These are phyloP conservation scores for Leccinum boreale DNA, from an alignment of 768 basidiomycete genomes.

Conservation along the genomic window DNA sequence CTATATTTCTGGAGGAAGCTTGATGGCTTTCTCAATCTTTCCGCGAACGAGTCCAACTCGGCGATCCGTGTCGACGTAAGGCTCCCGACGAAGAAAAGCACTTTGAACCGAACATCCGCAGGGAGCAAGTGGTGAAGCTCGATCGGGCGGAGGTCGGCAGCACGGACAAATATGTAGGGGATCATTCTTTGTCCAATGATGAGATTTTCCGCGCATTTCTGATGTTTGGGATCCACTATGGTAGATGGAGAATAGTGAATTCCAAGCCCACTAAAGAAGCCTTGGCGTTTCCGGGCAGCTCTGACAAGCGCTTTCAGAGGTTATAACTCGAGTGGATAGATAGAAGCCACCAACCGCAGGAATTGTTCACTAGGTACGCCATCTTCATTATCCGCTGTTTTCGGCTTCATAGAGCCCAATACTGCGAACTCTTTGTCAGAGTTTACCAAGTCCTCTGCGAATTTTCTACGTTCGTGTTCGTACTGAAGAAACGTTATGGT, in stretches of 20 bases:
- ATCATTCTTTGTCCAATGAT: not conserved
- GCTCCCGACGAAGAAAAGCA: not conserved
- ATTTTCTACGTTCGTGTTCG: not conserved
- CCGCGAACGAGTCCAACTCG: not conserved
- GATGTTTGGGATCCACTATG: not conserved
- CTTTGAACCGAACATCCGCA: not conserved
- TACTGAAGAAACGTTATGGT: not conserved
- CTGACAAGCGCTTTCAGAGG: not conserved
- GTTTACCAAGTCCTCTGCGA: not conserved
- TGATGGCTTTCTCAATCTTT: not conserved
- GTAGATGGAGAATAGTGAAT: not conserved
- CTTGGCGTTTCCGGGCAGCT: not conserved
- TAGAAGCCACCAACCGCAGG: not conserved
- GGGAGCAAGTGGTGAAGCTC: not conserved
- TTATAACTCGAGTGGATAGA: not conserved
- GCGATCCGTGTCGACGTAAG: not conserved
- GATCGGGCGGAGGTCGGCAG: not conserved
- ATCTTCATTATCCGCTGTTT: not conserved
- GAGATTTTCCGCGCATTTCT: not conserved
- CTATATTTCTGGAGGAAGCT: not conserved
- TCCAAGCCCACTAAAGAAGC: not conserved
- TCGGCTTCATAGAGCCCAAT: not conserved
- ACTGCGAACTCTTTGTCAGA: not conserved
- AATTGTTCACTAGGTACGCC: not conserved
- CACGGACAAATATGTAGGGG: not conserved